Evolutionary conservation across 176 grass and related monocot species (phyloP).

Genomic region (Musa acuminata): DNA sequence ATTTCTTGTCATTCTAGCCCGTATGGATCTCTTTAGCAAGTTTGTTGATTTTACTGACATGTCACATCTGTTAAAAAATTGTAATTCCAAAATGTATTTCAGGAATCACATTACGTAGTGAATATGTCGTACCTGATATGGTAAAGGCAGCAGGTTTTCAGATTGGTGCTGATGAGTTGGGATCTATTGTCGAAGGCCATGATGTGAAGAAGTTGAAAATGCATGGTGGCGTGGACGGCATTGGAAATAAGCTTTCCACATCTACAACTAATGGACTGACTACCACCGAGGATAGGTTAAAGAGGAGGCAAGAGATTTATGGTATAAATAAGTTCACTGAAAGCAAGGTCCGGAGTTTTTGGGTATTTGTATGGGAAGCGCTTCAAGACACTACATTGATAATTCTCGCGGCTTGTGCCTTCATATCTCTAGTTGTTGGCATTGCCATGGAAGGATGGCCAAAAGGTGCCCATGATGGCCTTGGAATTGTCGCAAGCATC

Average conservation of each 20-base stretch:
- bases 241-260: neutral
- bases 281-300: neutral
- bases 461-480: slow-evolving; percentile 18
- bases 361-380: slow-evolving; percentile 17
- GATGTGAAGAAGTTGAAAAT: slow-evolving; percentile 18
- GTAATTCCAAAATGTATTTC: neutral
- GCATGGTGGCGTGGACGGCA: slow-evolving; percentile 15
- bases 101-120: slow-evolving; percentile 1
- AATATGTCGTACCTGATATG: slow-evolving; percentile 14
- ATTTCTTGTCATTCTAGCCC: neutral
- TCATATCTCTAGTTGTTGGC: slow-evolving; percentile 10
- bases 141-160: slow-evolving; percentile 11
- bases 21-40: neutral
- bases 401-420: slow-evolving; percentile 8
- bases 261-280: neutral
- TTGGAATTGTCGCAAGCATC: slow-evolving; percentile 20
- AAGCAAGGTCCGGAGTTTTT: slow-evolving; percentile 13
- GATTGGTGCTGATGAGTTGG: slow-evolving; percentile 18
- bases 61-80: neutral
- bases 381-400: slow-evolving; percentile 18
- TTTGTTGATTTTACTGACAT: neutral
- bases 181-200: slow-evolving; percentile 13
- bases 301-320: slow-evolving; percentile 12
- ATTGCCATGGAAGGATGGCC: slow-evolving; percentile 21
- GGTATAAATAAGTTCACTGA: slow-evolving; percentile 13